Evolutionary conservation across 2,329 filamentous ascomycete genomes (phyloP).

Genomic region (Ambrosiella beaveri): DNA sequence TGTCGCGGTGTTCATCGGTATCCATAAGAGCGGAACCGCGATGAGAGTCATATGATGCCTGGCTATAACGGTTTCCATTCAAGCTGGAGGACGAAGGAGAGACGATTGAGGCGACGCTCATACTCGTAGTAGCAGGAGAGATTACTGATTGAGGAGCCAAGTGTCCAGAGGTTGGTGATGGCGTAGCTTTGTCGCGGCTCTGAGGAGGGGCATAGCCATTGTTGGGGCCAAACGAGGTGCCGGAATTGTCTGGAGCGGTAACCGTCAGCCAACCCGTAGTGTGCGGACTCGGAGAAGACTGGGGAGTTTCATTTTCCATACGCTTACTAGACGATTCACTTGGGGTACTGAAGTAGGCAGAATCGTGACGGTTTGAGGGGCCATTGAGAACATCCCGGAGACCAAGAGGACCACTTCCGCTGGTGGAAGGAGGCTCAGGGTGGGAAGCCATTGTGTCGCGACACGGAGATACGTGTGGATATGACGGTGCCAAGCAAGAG

Average conservation of each 20-base stretch:
- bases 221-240: slow-evolving; percentile 20
- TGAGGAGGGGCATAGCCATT: slow-evolving; percentile 17
- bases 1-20: slow-evolving; percentile 42
- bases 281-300: slow-evolving; percentile 12
- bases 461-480: background rate
- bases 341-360: slow-evolving; percentile 13
- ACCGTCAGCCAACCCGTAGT: slow-evolving; percentile 12
- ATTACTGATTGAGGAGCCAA: slow-evolving; percentile 34
- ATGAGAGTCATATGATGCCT: slow-evolving; percentile 20
- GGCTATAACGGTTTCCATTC: slow-evolving; percentile 28
- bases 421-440: slow-evolving; percentile 1
- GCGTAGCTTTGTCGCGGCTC: slow-evolving; percentile 29
- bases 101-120: slow-evolving; percentile 50
- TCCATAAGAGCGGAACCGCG: slow-evolving; percentile 9
- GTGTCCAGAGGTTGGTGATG: slow-evolving; percentile 33
- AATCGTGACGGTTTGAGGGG: slow-evolving; percentile 10
- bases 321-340: slow-evolving; percentile 13
- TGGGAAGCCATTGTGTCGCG: background rate
- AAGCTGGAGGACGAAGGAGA: slow-evolving; percentile 33
- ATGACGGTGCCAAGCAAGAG: slow-evolving; percentile 2
- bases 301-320: slow-evolving; percentile 14
- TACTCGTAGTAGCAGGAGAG: slow-evolving; percentile 39
- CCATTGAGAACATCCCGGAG: slow-evolving; percentile 12
- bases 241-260: slow-evolving; percentile 25
- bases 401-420: slow-evolving; percentile 7